Conservation (phyloP, 352 stramenopile genomes). For the Phytophthora sp. region DNA sequence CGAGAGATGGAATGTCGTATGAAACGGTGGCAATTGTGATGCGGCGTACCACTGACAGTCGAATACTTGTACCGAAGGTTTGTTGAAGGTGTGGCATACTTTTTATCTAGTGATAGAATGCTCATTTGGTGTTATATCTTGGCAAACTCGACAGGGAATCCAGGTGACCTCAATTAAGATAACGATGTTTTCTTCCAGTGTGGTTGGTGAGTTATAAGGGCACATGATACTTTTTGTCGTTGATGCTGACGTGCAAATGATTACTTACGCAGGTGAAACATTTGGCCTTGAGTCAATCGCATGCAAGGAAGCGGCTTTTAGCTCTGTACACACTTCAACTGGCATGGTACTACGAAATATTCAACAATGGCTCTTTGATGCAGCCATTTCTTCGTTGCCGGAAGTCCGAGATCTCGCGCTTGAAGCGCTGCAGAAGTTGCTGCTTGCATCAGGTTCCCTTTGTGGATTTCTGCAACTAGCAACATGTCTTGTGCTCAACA, state of each 20-base stretch:
- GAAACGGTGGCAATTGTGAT: constrained; percentile 60
- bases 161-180: constrained; percentile 54
- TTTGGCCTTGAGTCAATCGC: constrained; percentile 61
- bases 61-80: constrained; percentile 60
- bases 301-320: constrained; percentile 59
- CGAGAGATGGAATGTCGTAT: constrained; percentile 49
- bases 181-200: constrained; percentile 41
- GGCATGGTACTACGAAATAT: constrained; percentile 64
- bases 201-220: constrained; percentile 29
- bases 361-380: constrained; percentile 71
- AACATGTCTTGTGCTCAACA: constrained; percentile 68
- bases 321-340: constrained; percentile 54
- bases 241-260: constrained; percentile 8
- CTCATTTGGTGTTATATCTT: constrained; percentile 5
- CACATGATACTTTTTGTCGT: background rate
- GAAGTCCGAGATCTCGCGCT: constrained; percentile 70
- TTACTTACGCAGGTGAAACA: constrained; percentile 32
- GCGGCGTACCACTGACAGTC: constrained; percentile 31
- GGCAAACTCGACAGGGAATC: constrained; percentile 30
- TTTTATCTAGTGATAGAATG: background rate
- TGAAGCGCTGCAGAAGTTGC: constrained; percentile 61
- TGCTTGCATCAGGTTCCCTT: constrained; percentile 79
- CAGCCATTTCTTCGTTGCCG: constrained; percentile 50
- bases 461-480: constrained; percentile 78
- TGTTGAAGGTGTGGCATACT: background rate